Base-by-base conservation (phyloP, 768 basidiomycete species). In the Tephrocybe sp. region DNA sequence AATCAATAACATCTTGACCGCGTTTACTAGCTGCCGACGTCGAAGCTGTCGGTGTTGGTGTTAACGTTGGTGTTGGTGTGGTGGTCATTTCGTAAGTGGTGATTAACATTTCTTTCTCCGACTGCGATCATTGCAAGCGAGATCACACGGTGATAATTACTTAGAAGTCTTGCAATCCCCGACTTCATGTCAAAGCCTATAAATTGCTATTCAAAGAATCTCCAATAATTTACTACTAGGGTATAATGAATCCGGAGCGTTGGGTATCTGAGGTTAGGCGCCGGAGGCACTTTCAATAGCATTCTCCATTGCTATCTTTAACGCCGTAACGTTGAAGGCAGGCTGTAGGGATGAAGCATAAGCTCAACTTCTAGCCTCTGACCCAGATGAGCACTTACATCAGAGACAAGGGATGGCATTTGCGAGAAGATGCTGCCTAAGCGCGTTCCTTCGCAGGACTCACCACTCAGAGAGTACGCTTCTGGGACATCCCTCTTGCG, bases 1-100 rank as follows among this genome's bases (percentile, higher is more conserved):
- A 36, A 49, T 64, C 61, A 6, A 64, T 49, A 30, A 41, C 39
- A 13, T 56, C 55, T 7, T 47, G 43, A 10, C 11, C 33, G 31
- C 52, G 40, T 39, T 56, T 52, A 12, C 51, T 7, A 26, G 26
- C 7, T 26, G 26, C 26, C 26, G 26, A 7, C 26, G 26, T 26
- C 26, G 26, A 47, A 17, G 38, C 30, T 4, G 51, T 49, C 26
- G 34, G 30, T 12, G 33, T 39, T n/a, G 42, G 43, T 34, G 53
- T 51, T n/a, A 32, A 23, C 4, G 55, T 49, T 30, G 40, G 30
- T 17, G 33, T 39, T n/a, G 48, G 43, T 26, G 53, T 41, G 16
- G 48, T 45, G 23, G 36, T 30, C 47, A 48, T 48, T 30, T 26
- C 35, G 35, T 26, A 3, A 26, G 26, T 26, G 3, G 4, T 26